Evolutionary conservation across 768 basidiomycete genomes (phyloP), one percentile per base, ranked within the genome.

Genomic region (Boletus rubroflammeus): DNA sequence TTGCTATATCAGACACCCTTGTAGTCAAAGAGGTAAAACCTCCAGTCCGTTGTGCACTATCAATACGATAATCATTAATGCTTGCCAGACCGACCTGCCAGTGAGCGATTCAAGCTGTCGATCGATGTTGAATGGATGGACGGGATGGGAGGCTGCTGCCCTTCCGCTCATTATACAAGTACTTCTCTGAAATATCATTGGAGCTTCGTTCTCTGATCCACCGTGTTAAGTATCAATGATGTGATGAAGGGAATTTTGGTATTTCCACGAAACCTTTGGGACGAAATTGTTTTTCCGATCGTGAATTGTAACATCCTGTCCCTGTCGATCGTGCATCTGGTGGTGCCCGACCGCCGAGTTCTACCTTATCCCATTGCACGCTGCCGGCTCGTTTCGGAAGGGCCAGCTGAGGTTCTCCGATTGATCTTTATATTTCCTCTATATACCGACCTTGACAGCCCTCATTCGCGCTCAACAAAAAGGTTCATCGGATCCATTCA

Each of bases 181-280:
- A n/a, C n/a, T n/a, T 52, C 19, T 54, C 26, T 21, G 29, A 38
- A 2, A 14, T 58, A 10, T 59, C 42, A 2, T 15, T 21, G 54
- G 14, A 56, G 32, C 13, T 49, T 5, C 50, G 13, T 25, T 9
- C n/a, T 17, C 21, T 42, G 5, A 48, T 2, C 9, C 23, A 14
- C 13, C 40, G 9, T 6, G 39, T 40, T 8, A 43, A 21, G 28
- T n/a, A n/a, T 3, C 17, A 7, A 0, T 5, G 50, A 55, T 21
- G 36, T 34, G 38, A 51, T 40, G 8, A 51, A 4, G 26, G 43
- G 55, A 0, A n/a, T 57, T 7, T 0, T 28, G 39, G 34, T n/a
- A 19, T 13, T 53, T 21, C 19, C 69, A 17, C 47, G 62, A 6
- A 13, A 32, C 7, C 45, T 68, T 9, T 70, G 69, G 68, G 47